phyloP scores from a whole-genome alignment of 2,329 filamentous ascomycete species.

The Aureobasidium sp. region DNA sequence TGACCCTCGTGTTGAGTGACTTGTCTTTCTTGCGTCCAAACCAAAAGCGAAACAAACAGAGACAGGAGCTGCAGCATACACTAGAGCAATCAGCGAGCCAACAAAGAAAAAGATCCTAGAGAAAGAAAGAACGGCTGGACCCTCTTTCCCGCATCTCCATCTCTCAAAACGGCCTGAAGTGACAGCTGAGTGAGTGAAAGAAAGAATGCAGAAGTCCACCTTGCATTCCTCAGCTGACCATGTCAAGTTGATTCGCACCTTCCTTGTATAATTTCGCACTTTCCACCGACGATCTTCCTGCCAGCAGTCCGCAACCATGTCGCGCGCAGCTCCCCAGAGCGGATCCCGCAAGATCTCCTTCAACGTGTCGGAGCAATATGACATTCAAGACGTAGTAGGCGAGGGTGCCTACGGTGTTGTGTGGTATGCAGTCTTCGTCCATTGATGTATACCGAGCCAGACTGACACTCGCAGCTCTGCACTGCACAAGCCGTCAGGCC shows the following conservation, averaged over 20 bases:
- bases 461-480: slow-evolving; percentile 62
- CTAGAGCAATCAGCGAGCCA: neutral
- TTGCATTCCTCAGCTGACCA: slow-evolving; percentile 6
- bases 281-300: neutral
- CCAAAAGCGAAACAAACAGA: neutral
- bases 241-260: neutral
- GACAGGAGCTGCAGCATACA: neutral
- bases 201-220: neutral
- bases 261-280: neutral
- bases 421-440: slow-evolving; percentile 59
- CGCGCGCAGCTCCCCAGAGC: slow-evolving; percentile 31
- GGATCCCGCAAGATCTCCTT: slow-evolving; percentile 91
- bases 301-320: slow-evolving; percentile 19
- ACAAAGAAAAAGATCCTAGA: neutral
- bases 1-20: neutral
- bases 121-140: slow-evolving; percentile 14
- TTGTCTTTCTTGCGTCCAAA: neutral
- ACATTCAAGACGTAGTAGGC: slow-evolving; percentile 98
- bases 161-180: neutral
- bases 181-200: slow-evolving; percentile 1
- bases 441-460: neutral
- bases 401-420: slow-evolving; percentile 98
- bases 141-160: slow-evolving; percentile 1
- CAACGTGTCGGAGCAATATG: slow-evolving; percentile 99
- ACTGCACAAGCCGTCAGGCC: slow-evolving; percentile 92